phyloP scores from a whole-genome alignment of 2,329 filamentous ascomycete species.

The Dactylonectria estremocensis region DNA sequence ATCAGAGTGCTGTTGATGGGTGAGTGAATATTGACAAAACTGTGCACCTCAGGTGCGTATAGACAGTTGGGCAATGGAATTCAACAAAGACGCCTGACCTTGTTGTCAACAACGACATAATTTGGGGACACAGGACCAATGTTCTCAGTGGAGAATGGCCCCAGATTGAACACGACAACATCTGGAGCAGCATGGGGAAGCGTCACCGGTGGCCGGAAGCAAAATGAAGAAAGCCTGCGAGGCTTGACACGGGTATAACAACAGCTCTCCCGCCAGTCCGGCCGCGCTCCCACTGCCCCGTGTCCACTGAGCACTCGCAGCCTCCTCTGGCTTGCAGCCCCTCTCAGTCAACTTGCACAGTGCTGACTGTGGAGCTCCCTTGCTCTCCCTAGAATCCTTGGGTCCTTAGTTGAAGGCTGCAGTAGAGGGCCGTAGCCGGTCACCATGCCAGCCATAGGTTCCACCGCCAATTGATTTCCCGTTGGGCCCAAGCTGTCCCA shows the following conservation, averaged over 20 bases:
- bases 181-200: constrained; percentile 31
- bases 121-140: constrained; percentile 19
- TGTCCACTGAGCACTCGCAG: constrained; percentile 2
- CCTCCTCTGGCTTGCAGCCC: background rate
- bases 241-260: constrained; percentile 4
- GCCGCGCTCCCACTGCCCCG: constrained; percentile 7
- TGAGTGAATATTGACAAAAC: background rate
- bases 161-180: constrained; percentile 43
- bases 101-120: background rate
- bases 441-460: constrained; percentile 40
- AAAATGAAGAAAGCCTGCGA: constrained; percentile 21
- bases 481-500: constrained; percentile 36
- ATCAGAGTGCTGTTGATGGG: background rate
- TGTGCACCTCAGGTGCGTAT: background rate
- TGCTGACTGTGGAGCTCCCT: background rate
- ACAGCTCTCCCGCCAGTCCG: constrained; percentile 14
- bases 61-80: background rate
- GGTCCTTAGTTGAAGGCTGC: constrained; percentile 1
- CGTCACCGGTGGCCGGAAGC: constrained; percentile 24
- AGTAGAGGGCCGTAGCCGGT: constrained; percentile 35
- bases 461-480: constrained; percentile 39
- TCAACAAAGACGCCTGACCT: background rate
- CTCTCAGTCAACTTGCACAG: background rate
- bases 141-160: constrained; percentile 39
- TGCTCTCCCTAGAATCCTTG: background rate